Percentiles rank a stretch among this genome's conserved stretches.
phyloP scores from a whole-genome alignment of 768 basidiomycete genomes.

The Favolaschia claudopus region DNA sequence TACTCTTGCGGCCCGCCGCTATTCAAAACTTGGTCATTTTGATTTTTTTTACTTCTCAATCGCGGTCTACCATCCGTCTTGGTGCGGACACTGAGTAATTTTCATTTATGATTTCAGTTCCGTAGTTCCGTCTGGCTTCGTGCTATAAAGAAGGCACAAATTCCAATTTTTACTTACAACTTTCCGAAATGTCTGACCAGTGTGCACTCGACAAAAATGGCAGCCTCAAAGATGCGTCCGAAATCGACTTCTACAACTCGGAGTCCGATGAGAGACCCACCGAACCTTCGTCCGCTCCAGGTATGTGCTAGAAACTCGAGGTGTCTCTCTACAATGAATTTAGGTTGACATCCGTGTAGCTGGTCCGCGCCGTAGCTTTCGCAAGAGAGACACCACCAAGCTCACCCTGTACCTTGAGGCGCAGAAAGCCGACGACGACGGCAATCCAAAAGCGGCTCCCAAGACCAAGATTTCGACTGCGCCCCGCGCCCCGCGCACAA shows the following conservation, averaged over 20 bases:
- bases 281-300: neutral
- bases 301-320: neutral
- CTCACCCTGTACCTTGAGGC: neutral
- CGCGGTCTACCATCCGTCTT: no score
- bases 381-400: no score
- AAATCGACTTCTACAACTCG: neutral
- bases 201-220: neutral
- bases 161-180: no score
- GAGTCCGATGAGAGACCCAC: constrained; percentile 1
- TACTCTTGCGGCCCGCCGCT: no score
- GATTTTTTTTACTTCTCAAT: no score
- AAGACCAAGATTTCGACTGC: neutral
- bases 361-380: no score
- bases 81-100: no score
- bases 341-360: neutral
- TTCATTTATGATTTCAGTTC: no score
- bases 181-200: neutral
- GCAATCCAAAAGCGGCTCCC: neutral
- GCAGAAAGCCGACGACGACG: neutral
- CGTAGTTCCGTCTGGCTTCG: no score
- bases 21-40: no score
- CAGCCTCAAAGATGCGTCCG: neutral
- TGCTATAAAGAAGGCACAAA: no score
- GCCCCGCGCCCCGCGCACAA: neutral
- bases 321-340: neutral